These are phyloP conservation scores for Mrakia hoshinonis DNA, from an alignment of 768 basidiomycete species.

Conservation along the genomic window DNA sequence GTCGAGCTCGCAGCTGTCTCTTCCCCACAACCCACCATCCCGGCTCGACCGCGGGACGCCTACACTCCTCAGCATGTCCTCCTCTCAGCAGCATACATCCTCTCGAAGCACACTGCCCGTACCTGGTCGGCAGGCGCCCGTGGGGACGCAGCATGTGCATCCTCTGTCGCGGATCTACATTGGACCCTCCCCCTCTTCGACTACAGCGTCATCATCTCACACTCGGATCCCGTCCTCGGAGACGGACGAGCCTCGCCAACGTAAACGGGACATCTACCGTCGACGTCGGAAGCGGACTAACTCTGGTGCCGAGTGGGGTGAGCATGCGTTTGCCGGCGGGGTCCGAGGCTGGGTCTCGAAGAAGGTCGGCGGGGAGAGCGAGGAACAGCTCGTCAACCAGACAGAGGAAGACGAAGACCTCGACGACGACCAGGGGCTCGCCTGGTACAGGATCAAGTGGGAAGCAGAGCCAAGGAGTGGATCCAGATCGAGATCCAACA, in stretches of 20 bases:
- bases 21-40: too few species aligned
- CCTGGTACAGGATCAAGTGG: slow-evolving; percentile 24
- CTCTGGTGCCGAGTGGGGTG: background rate
- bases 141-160: slow-evolving; percentile 9
- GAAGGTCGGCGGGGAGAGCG: background rate
- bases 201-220: slow-evolving; percentile 1
- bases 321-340: background rate
- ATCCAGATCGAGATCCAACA: background rate
- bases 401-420: background rate
- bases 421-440: slow-evolving; percentile 2
- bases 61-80: too few species aligned
- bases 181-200: background rate
- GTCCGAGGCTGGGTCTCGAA: background rate
- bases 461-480: slow-evolving; percentile 5
- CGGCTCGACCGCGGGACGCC: too few species aligned
- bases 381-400: background rate
- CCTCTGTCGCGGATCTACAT: slow-evolving; percentile 22
- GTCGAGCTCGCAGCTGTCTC: too few species aligned
- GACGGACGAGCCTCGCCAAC: slow-evolving; percentile 2
- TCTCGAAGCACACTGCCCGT: too few species aligned
- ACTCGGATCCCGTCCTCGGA: background rate
- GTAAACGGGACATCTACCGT: slow-evolving; percentile 3
- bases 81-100: too few species aligned
- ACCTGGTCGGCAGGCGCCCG: too few species aligned
- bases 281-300: background rate